Evolutionary conservation across 768 basidiomycete genomes (phyloP).

Genomic region (Chiua virens): DNA sequence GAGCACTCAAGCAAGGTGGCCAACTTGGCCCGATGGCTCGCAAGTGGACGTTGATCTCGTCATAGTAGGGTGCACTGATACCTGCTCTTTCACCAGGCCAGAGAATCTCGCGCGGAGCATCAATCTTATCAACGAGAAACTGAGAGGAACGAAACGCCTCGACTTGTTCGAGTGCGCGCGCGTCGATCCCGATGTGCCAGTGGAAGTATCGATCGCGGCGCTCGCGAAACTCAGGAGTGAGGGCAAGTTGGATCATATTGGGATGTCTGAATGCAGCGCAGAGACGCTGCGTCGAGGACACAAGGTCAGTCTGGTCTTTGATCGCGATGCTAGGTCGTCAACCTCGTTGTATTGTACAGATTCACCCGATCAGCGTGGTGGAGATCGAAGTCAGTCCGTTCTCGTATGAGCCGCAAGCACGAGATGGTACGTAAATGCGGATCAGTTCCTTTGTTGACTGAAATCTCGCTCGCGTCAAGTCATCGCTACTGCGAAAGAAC

Average conservation of each 20-base stretch:
- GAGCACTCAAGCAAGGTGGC: conserved; percentile 2
- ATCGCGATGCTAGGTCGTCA: too few relatives aligned
- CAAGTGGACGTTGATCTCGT: conserved; percentile 6
- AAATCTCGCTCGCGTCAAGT: conserved; percentile 27
- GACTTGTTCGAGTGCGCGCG: conserved; percentile 57
- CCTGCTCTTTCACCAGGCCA: background rate
- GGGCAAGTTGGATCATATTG: conserved; percentile 50
- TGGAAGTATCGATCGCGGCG: conserved; percentile 47
- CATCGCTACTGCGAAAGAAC: conserved; percentile 51
- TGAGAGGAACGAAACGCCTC: conserved; percentile 53
- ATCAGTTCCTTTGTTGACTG: background rate
- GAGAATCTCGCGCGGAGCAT: conserved; percentile 50
- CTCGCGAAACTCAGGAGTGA: conserved; percentile 41
- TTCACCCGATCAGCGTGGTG: conserved; percentile 55
- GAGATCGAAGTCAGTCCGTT: conserved; percentile 71
- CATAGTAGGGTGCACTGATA: too few relatives aligned
- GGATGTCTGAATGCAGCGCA: conserved; percentile 54
- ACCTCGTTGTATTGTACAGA: conserved; percentile 30
- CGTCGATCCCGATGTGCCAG: conserved; percentile 27
- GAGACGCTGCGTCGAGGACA: conserved; percentile 42
- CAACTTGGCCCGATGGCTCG: conserved; percentile 26
- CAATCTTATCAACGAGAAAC: conserved; percentile 40
- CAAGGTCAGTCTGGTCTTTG: conserved; percentile 8
- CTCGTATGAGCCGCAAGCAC: conserved; percentile 41
- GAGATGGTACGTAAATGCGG: background rate